Evolutionary conservation across 1,284 basidiomycete species (phyloP).

Genomic region (Puccinia coronata): DNA sequence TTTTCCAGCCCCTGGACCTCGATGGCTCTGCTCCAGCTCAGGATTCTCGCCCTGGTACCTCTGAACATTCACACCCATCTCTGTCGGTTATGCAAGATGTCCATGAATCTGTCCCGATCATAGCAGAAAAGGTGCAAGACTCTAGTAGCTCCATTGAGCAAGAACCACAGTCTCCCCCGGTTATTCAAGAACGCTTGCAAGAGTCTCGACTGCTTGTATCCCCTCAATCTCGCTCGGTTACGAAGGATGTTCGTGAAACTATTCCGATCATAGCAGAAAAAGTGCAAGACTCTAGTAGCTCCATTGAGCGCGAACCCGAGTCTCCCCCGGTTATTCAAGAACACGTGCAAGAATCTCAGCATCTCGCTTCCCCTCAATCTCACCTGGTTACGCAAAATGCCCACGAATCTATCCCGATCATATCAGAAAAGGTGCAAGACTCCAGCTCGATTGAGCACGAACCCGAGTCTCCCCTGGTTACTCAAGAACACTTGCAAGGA

Average conservation of each 20-base stretch:
- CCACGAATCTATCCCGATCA: neutral
- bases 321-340: no score
- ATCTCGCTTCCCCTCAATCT: no score
- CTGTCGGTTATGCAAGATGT: neutral
- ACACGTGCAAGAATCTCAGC: no score
- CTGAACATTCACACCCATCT: neutral
- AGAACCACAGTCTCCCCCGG: neutral
- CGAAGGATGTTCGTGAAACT: no score
- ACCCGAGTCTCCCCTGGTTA: neutral
- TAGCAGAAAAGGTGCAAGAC: neutral
- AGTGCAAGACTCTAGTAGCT: no score
- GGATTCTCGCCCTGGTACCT: neutral
- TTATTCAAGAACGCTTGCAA: no score
- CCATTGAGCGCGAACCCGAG: no score
- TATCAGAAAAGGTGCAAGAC: neutral
- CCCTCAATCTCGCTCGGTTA: no score
- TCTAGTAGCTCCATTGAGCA: neutral
- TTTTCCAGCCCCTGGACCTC: neutral
- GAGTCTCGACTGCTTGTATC: no score
- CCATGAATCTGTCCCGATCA: neutral
- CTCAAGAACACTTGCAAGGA: neutral
- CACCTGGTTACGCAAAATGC: no score
- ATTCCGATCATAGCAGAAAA: no score
- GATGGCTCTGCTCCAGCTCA: neutral
- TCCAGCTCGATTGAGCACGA: neutral